Evolutionary conservation across 148 eudicot species (phyloP).

Genomic region (Camellia lanceoleosa): DNA sequence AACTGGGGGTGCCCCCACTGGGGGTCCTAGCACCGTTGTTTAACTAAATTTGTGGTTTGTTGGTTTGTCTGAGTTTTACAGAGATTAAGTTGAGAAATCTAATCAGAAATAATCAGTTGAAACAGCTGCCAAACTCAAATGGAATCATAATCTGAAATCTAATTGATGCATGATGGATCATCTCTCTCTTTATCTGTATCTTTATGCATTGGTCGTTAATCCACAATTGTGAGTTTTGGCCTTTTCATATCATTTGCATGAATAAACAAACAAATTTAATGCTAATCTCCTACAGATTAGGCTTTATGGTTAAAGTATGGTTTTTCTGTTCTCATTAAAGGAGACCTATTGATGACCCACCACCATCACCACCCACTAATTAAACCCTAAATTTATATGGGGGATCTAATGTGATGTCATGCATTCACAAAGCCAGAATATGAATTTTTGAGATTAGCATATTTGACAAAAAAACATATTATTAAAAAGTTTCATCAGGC

Average conservation of each 20-base stretch:
- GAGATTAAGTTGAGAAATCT: neutral
- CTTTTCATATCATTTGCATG: constrained; percentile 9
- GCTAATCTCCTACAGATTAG: constrained; percentile 10
- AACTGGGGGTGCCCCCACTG: too few species aligned
- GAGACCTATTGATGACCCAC: constrained; percentile 20
- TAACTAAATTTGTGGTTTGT: neutral
- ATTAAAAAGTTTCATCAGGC: neutral
- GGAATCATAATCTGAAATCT: neutral
- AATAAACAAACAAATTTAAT: neutral
- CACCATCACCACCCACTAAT: constrained; percentile 18
- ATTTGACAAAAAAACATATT: neutral
- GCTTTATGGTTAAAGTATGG: constrained; percentile 19
- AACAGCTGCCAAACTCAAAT: neutral
- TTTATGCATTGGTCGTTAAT: neutral
- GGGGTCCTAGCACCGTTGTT: too few species aligned
- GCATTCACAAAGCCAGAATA: neutral
- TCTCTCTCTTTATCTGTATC: neutral
- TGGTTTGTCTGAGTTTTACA: too few species aligned
- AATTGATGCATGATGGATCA: neutral
- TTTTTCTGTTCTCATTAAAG: neutral
- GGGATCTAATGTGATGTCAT: constrained; percentile 11
- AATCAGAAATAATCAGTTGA: too few species aligned
- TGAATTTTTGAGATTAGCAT: neutral
- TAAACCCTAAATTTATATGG: neutral
- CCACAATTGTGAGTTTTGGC: constrained; percentile 11